Evolutionary conservation across 495 filamentous ascomycete species (phyloP).

Genomic region (Xylaria bambusicola): DNA sequence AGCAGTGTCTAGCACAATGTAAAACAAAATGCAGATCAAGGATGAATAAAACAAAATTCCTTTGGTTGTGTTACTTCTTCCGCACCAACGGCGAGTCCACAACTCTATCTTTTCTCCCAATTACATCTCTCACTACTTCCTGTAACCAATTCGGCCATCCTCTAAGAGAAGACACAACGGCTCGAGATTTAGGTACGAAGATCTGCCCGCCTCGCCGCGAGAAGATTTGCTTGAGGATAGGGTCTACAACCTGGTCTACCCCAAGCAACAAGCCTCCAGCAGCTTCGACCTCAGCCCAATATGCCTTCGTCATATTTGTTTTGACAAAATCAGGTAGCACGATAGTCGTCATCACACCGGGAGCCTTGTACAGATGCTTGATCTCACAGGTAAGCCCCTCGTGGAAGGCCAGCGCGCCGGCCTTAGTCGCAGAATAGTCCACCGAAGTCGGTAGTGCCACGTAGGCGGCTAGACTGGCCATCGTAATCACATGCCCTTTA

Average conservation of each 20-base stretch:
- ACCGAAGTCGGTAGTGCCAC: conserved; percentile 50
- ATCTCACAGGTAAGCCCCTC: conserved; percentile 30
- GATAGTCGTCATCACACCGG: conserved; percentile 9
- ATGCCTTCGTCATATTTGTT: conserved; percentile 46
- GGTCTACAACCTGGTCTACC: conserved; percentile 54
- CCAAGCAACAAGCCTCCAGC: conserved; percentile 46
- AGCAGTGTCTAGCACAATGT: no score
- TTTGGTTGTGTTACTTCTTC: not conserved
- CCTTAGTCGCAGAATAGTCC: conserved; percentile 59
- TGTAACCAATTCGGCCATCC: conserved; percentile 12
- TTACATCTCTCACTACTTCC: conserved; percentile 6
- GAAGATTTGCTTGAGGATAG: conserved; percentile 48
- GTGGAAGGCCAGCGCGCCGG: conserved; percentile 57
- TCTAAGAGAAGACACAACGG: not conserved
- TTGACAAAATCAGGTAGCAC: conserved; percentile 49
- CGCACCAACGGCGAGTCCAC: not conserved
- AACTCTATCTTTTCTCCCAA: conserved; percentile 8
- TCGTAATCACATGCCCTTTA: conserved; percentile 60
- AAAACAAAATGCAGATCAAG: no score
- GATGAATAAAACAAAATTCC: no score
- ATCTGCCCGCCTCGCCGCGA: conserved; percentile 49
- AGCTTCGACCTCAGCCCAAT: conserved; percentile 19
- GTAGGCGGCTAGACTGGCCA: conserved; percentile 58
- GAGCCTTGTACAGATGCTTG: conserved; percentile 2
- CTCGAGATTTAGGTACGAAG: conserved; percentile 14